Base-by-base conservation (phyloP, 2,329 filamentous ascomycete genomes). In the Aspergillus caelatus region DNA sequence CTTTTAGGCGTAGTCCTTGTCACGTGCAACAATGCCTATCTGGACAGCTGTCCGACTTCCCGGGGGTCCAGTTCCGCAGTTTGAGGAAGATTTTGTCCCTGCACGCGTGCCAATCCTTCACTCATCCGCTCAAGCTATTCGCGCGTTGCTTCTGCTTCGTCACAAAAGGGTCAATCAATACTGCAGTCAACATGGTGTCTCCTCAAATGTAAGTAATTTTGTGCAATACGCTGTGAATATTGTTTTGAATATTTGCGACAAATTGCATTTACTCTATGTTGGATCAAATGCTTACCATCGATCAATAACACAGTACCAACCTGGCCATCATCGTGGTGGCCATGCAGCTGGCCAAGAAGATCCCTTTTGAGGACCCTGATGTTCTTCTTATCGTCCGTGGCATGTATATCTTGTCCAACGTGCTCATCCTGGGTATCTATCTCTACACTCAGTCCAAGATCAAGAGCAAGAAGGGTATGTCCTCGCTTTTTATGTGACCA, bases 311-410 rank as follows among this genome's bases (percentile, higher is more conserved):
- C 80, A 96, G 93, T 75, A 92, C 91, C 80, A 97, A 97, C 86
- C 86, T 97, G 79, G 85, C 92, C 84, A 93, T 97, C 89, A 94
- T 96, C 83, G 88, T 97, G 72, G 91, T 92, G 78, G 96, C 97
- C 91, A 97, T 98, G 93, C 94, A 97, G 86, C 91, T 96, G 66
- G 91, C 93, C 73, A 98, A 98, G 88, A 92, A 90, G 81, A 89
- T 99, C 66, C 93, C 94, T 56, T 97, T 98, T 75, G 94, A 98
- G 34, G 90, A 98, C 76, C 93, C 88, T n/a, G 84, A 86, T 66
- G 87, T 90, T 55, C 83, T 91, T 62, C 86, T 86, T 71, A 80
- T 84, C 64, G 86, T 91, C 64, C 89, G 89, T 73, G 85, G 79
- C 45, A 78, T 89, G 67, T 91, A 91, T 79, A 72, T 91, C 63